Percentiles rank a stretch among this genome's conserved stretches.
These are phyloP conservation scores for Bondarzewia mesenterica DNA, from an alignment of 1,284 basidiomycete genomes.

Conservation along the genomic window DNA sequence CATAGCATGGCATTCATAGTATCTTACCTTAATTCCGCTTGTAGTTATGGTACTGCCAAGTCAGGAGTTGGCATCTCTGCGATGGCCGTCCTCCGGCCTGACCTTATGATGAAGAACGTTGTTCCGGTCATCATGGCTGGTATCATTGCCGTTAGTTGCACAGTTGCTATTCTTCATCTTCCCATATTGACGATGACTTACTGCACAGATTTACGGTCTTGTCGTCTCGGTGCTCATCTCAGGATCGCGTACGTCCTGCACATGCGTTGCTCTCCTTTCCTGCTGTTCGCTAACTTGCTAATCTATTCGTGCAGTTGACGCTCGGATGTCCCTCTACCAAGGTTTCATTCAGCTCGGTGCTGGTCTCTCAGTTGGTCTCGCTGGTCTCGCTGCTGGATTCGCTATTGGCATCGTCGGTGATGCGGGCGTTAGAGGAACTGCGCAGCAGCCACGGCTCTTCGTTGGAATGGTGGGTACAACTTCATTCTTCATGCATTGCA, in stretches of 20 bases:
- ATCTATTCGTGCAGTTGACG: conserved; percentile 28
- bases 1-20: neutral
- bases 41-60: conserved; percentile 92
- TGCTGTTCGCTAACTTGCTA: neutral
- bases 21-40: too few relatives aligned
- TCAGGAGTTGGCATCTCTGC: conserved; percentile 98
- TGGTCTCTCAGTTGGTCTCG: conserved; percentile 86
- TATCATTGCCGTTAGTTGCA: conserved; percentile 83
- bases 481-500: too few relatives aligned
- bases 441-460: conserved; percentile 2
- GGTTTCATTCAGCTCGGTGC: conserved; percentile 96
- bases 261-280: neutral
- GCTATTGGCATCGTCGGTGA: conserved; percentile 98
- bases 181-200: neutral
- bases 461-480: conserved; percentile 1
- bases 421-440: conserved; percentile 45
- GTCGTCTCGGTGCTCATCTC: conserved; percentile 90
- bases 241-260: conserved; percentile 53
- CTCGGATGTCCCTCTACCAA: conserved; percentile 62
- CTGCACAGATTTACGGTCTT: conserved; percentile 68
- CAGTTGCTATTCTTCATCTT: neutral
- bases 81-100: conserved; percentile 93
- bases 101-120: conserved; percentile 93
- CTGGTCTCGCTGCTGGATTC: conserved; percentile 93
- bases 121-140: conserved; percentile 99